Evolutionary conservation across 371 early-diverging fungal genomes (phyloP).

Genomic region (Mortierella sp.): DNA sequence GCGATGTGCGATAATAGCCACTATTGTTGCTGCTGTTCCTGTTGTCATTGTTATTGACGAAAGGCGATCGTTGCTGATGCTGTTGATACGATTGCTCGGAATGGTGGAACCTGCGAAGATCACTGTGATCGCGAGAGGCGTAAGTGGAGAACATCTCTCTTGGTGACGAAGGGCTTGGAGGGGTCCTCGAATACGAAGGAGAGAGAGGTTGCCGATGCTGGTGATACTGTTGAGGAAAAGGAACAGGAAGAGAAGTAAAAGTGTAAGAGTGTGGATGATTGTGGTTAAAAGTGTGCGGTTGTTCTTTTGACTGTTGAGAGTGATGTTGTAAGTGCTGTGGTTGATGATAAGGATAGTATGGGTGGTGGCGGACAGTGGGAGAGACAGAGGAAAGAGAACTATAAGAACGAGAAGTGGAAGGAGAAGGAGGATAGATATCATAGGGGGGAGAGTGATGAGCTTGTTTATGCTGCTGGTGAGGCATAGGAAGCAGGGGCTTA

Average conservation of each 20-base stretch:
- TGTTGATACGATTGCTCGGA: conserved; percentile 16
- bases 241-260: neutral
- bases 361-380: conserved; percentile 20
- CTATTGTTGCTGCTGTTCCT: conserved; percentile 3
- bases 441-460: conserved; percentile 6
- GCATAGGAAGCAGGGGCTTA: neutral
- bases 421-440: neutral
- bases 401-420: conserved; percentile 8
- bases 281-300: neutral
- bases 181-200: conserved; percentile 6
- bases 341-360: conserved; percentile 21
- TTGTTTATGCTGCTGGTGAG: neutral
- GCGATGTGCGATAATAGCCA: conserved; percentile 18
- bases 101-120: conserved; percentile 17
- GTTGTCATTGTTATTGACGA: conserved; percentile 5
- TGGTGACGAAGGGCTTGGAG: conserved; percentile 21
- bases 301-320: conserved; percentile 5
- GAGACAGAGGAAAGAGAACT: conserved; percentile 9
- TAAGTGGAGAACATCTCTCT: conserved; percentile 16
- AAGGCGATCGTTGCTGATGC: conserved; percentile 16
- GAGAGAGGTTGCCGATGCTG: conserved; percentile 4
- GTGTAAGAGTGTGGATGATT: neutral
- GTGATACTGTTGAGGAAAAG: neutral
- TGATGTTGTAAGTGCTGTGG: conserved; percentile 10
- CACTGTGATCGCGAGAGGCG: conserved; percentile 19